Evolutionary conservation across 257 asterid species (phyloP).

Genomic region (Henckelia pumila): DNA sequence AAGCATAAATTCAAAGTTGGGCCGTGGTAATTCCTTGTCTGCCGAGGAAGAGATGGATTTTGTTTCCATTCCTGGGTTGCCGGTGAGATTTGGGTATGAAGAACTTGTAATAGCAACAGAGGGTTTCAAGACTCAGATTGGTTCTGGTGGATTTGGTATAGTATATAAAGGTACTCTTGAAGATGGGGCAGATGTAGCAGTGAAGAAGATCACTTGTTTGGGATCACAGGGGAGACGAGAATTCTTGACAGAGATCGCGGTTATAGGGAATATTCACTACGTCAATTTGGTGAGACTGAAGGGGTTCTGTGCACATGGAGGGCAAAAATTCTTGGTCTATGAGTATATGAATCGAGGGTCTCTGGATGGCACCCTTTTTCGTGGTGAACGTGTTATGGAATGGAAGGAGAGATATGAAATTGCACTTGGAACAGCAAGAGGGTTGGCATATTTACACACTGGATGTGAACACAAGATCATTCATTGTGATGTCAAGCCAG

Average conservation of each 20-base stretch:
- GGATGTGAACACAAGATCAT: conserved; percentile 79
- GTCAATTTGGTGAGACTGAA: conserved; percentile 63
- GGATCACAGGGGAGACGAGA: conserved; percentile 67
- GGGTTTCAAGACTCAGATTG: conserved; percentile 49
- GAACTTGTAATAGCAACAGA: conserved; percentile 58
- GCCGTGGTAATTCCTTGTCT: conserved; percentile 25
- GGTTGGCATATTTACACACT: conserved; percentile 71
- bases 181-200: conserved; percentile 62
- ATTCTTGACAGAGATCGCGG: conserved; percentile 69
- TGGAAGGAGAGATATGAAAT: conserved; percentile 72
- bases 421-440: conserved; percentile 77
- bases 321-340: conserved; percentile 57
- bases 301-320: conserved; percentile 62
- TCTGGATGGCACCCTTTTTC: conserved; percentile 62
- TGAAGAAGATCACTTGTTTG: conserved; percentile 66
- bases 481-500: conserved; percentile 87
- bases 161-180: conserved; percentile 68
- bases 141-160: conserved; percentile 83
- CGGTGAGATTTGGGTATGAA: conserved; percentile 48
- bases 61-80: conserved; percentile 60
- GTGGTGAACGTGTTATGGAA: conserved; percentile 43
- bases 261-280: conserved; percentile 75
- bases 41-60: conserved; percentile 40
- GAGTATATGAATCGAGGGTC: conserved; percentile 87
- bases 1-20: conserved; percentile 18